Conservation (phyloP, 768 basidiomycete species). For the Leccinum truebloodii region DNA sequence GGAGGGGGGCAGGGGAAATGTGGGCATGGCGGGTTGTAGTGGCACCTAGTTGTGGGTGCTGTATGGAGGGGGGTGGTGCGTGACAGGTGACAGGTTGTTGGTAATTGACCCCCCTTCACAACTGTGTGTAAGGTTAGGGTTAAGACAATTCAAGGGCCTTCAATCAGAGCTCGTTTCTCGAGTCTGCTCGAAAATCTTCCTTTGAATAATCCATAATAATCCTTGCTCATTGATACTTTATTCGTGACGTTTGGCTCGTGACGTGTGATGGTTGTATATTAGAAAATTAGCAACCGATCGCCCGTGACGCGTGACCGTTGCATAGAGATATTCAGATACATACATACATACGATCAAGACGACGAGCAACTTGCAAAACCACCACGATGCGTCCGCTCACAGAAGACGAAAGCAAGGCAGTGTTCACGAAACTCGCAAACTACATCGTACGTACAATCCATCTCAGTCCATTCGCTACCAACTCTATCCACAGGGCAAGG, state of each 20-base stretch:
- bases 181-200: not conserved
- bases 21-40: conserved; percentile 37
- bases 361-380: not conserved
- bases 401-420: conserved; percentile 94
- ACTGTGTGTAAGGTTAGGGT: not conserved
- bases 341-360: not conserved
- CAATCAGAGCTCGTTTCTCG: not conserved
- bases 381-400: conserved; percentile 87
- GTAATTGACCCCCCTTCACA: not conserved
- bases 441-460: conserved; percentile 70
- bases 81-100: not conserved
- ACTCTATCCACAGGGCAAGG: conserved; percentile 71
- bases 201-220: not conserved
- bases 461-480: rapidly evolving
- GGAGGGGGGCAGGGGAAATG: conserved; percentile 63
- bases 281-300: not conserved
- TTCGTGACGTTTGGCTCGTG: not conserved
- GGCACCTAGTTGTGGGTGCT: not conserved
- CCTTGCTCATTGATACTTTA: not conserved
- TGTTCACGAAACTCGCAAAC: conserved; percentile 96
- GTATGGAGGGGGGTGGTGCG: not conserved
- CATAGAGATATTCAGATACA: not conserved
- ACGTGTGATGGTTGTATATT: not conserved
- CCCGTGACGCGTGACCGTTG: not conserved
- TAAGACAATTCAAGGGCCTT: not conserved